phyloP scores from a whole-genome alignment of 2,329 filamentous ascomycete species.

The Xylaria multiplex region DNA sequence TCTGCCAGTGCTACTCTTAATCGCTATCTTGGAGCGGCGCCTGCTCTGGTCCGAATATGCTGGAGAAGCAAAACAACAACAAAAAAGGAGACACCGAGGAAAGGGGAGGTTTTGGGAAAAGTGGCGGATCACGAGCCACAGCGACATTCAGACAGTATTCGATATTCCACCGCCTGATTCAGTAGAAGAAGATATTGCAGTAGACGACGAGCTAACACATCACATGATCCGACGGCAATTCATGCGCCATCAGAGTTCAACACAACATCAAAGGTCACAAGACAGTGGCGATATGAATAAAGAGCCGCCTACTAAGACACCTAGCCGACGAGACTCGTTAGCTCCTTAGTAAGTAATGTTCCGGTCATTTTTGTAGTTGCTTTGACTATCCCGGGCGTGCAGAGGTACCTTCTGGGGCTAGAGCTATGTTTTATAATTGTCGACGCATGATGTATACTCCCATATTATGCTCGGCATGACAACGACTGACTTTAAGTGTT shows the following conservation, averaged over 20 bases:
- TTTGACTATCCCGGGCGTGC: background rate
- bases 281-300: constrained; percentile 25
- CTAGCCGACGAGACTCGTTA: constrained; percentile 65
- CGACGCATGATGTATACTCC: background rate
- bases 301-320: constrained; percentile 44
- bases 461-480: background rate
- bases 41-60: constrained; percentile 66
- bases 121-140: constrained; percentile 75
- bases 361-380: background rate
- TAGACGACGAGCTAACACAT: constrained; percentile 67
- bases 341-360: constrained; percentile 52
- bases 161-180: constrained; percentile 74
- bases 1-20: constrained; percentile 76
- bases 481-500: constrained; percentile 7
- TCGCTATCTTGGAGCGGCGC: constrained; percentile 76
- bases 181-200: constrained; percentile 65
- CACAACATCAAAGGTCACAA: constrained; percentile 36
- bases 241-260: constrained; percentile 56
- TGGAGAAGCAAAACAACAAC: constrained; percentile 39
- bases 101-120: constrained; percentile 70
- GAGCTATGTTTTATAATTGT: background rate
- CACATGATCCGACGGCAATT: constrained; percentile 69
- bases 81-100: constrained; percentile 43
- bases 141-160: constrained; percentile 78
- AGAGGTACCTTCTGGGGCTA: background rate